Evolutionary conservation across 176 grass and related monocot genomes (phyloP).

Genomic region (Carex kokanica): DNA sequence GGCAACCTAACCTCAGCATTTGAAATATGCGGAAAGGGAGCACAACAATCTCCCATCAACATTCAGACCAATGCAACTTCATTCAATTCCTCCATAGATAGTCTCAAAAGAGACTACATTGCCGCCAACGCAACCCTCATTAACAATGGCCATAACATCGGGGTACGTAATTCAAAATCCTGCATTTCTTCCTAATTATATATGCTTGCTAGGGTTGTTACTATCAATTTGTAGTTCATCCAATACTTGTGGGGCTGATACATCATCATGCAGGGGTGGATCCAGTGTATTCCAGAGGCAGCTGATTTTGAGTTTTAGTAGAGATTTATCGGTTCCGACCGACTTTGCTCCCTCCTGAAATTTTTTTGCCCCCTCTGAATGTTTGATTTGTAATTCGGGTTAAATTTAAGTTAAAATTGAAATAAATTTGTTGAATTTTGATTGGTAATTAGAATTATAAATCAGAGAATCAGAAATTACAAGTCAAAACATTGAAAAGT

Average conservation of each 20-base stretch:
- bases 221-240: background rate
- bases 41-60: conserved; percentile 65
- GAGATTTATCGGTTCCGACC: too few species aligned
- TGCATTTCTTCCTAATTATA: background rate
- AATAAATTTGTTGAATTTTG: too few species aligned
- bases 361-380: too few species aligned
- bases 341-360: too few species aligned
- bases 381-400: too few species aligned
- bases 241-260: background rate
- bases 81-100: conserved; percentile 15
- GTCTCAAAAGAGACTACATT: conserved; percentile 36
- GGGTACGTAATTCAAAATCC: conserved; percentile 20
- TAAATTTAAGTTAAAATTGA: too few species aligned
- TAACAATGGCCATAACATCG: conserved; percentile 50
- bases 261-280: too few species aligned
- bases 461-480: too few species aligned
- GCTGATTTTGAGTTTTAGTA: too few species aligned
- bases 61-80: conserved; percentile 32
- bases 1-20: conserved; percentile 45
- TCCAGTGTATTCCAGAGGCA: too few species aligned
- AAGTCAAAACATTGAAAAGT: too few species aligned
- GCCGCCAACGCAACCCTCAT: conserved; percentile 35
- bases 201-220: background rate
- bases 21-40: conserved; percentile 41
- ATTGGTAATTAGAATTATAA: too few species aligned